Evolutionary conservation across 306 rosid genomes (phyloP).

Genomic region (Alnus rubra): DNA sequence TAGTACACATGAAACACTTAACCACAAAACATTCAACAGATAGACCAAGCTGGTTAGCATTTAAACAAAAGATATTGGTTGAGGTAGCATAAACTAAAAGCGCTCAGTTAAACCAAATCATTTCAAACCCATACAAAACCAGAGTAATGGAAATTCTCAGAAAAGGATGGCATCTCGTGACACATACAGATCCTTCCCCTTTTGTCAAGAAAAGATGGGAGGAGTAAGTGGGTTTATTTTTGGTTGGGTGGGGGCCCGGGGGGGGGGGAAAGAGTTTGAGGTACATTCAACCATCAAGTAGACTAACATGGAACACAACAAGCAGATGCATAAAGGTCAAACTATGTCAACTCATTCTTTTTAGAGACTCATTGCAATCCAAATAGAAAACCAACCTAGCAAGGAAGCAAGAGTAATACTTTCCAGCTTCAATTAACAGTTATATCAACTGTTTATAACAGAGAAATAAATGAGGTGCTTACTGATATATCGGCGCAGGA

Average conservation of each 20-base stretch:
- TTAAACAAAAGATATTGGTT: background rate
- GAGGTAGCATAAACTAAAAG: background rate
- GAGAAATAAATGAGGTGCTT: constrained; percentile 36
- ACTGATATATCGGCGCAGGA: constrained; percentile 90
- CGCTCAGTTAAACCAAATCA: background rate
- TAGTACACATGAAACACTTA: background rate
- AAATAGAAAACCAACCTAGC: background rate
- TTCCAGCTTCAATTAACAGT: background rate
- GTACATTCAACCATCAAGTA: background rate
- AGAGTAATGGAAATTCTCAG: background rate
- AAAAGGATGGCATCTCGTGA: background rate
- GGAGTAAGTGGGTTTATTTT: background rate
- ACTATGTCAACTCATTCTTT: background rate
- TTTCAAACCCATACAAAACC: background rate
- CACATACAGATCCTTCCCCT: background rate
- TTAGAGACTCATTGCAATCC: background rate
- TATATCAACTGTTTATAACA: background rate
- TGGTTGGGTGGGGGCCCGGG: too few species aligned
- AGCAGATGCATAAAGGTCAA: background rate
- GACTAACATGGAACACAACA: background rate
- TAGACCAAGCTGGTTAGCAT: background rate
- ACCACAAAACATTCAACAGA: background rate
- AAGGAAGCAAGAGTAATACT: background rate
- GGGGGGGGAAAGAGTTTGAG: background rate
- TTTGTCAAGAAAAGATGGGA: background rate